phyloP scores from a whole-genome alignment of 768 basidiomycete genomes.

The Coprinellus micaceus region DNA sequence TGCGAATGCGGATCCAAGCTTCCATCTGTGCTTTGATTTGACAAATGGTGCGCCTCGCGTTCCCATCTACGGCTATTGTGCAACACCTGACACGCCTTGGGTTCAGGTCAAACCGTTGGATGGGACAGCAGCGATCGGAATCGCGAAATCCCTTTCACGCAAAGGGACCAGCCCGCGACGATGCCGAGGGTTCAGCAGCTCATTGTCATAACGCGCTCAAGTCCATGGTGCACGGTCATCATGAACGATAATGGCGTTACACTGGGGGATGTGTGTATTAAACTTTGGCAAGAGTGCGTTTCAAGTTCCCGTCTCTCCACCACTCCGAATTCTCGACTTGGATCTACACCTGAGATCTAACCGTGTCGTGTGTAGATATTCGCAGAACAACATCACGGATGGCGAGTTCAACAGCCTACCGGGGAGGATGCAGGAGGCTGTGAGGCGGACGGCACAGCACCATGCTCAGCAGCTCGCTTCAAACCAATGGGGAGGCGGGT shows the following conservation, averaged over 20 bases:
- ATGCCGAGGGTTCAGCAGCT: slow-evolving; percentile 14
- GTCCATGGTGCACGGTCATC: slow-evolving; percentile 75
- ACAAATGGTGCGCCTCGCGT: slow-evolving; percentile 47
- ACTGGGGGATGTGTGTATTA: slow-evolving; percentile 61
- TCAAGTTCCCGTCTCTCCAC: not conserved
- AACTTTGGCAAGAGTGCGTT: slow-evolving; percentile 75
- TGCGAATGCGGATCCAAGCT: slow-evolving; percentile 38
- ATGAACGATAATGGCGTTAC: slow-evolving; percentile 72
- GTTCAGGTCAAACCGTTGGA: slow-evolving; percentile 55
- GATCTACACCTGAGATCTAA: no score
- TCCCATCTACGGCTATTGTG: not conserved
- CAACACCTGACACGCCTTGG: not conserved
- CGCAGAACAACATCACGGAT: slow-evolving; percentile 64
- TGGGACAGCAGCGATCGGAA: slow-evolving; percentile 59
- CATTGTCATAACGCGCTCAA: slow-evolving; percentile 48
- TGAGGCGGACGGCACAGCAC: slow-evolving; percentile 55
- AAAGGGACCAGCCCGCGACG: slow-evolving; percentile 24
- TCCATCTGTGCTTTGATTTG: slow-evolving; percentile 72
- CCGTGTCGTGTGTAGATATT: no score
- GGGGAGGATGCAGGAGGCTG: slow-evolving; percentile 64
- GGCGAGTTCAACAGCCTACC: slow-evolving; percentile 59
- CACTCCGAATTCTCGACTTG: no score
- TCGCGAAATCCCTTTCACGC: slow-evolving; percentile 50
- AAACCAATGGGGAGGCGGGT: slow-evolving; percentile 26
- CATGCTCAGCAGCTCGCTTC: slow-evolving; percentile 38